Evolutionary conservation across 2,329 filamentous ascomycete species (phyloP), one percentile per base, ranked within the genome.

Genomic region (Zymoseptoria ardabiliae): DNA sequence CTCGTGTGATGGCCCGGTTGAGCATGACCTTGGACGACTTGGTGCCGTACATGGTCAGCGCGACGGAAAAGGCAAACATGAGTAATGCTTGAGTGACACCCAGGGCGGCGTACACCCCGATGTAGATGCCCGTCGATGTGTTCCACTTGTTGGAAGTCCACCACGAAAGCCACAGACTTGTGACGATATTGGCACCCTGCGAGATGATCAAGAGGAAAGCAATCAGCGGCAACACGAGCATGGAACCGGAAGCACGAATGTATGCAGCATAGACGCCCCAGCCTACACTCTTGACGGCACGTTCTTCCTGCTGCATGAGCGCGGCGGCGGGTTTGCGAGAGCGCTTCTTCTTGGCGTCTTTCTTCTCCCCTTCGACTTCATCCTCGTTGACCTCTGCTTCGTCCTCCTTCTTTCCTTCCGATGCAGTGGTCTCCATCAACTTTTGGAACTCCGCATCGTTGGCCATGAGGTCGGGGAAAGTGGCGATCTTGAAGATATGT

Each of bases 121-220:
- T 87, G 74, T 83, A 71, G 25, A 81, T 75, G 1, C 87, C 90
- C 11, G 78, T 83, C 0, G 82, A 79, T 60, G 88, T 83, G 7
- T 80, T 77, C 65, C 88, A 96, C 70, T 88, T 87, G 72, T 91
- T 76, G 0, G 89, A 90, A 0, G 90, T 95, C 93, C 93, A 97
- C 77, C 86, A 97, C 0, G 91, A 94, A 1, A 97, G 82, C 93
- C 93, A 97, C 57, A 97, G 76, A 69, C 88, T 92, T 11, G 91
- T 96, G 65, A 85, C 81, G 64, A 97, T 93, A 70, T 96, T 97
- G 62, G 89, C 83, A 8, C 87, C 90, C 70, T 96, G 91, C 0
- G 89, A 86, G 10, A 91, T 70, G 5, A 90, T 72, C 10, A 96
- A 80, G 2, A 91, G 74, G 22, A 85, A 59, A 3, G 91, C 72